Percentiles rank a stretch among this genome's conserved stretches.
Evolutionary conservation across 306 rosid genomes (phyloP).

Genomic region (Prunus fruticosa): DNA sequence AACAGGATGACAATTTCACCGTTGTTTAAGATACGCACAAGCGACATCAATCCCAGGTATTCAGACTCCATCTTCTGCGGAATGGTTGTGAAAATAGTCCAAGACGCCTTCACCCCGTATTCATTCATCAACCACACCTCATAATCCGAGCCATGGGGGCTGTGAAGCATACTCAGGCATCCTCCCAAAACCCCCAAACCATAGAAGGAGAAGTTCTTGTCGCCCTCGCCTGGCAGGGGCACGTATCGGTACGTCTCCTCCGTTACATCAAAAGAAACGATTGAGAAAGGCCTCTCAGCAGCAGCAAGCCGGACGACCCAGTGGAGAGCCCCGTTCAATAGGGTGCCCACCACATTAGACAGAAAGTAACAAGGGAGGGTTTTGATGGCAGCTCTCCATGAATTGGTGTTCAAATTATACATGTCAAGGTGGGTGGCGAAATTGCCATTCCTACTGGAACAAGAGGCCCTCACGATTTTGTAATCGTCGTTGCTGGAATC

Average conservation of each 20-base stretch:
- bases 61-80: constrained; percentile 20
- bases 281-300: neutral
- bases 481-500: neutral
- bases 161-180: constrained; percentile 15
- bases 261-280: constrained; percentile 1
- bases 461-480: constrained; percentile 13
- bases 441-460: neutral
- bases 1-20: constrained; percentile 7
- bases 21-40: neutral
- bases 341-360: constrained; percentile 7
- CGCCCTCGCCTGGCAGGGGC: constrained; percentile 5
- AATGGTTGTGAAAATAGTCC: constrained; percentile 16
- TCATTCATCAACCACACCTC: constrained; percentile 15
- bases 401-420: neutral
- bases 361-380: constrained; percentile 12
- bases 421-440: constrained; percentile 14
- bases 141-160: constrained; percentile 14
- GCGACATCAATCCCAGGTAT: constrained; percentile 14
- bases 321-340: constrained; percentile 17
- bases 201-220: constrained; percentile 11
- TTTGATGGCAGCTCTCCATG: neutral
- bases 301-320: constrained; percentile 1
- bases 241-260: constrained; percentile 10
- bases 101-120: constrained; percentile 12
- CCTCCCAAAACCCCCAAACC: constrained; percentile 15